These are phyloP conservation scores for Cordyceps cateniannulata DNA, from an alignment of 2,329 filamentous ascomycete genomes.

Conservation along the genomic window DNA sequence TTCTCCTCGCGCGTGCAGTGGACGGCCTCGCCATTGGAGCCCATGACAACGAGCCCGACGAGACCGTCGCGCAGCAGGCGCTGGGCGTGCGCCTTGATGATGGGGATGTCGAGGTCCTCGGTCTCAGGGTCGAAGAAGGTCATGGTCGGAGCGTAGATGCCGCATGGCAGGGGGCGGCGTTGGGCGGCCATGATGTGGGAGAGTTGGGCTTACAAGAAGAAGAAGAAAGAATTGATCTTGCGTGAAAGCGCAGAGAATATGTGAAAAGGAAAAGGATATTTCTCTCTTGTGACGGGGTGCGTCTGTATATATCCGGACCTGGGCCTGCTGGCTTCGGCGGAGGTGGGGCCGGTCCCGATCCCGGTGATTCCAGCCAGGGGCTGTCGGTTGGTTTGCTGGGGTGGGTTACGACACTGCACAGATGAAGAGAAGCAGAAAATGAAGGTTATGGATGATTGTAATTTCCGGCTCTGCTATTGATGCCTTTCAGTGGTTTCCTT, in stretches of 20 bases:
- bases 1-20: constrained; percentile 78
- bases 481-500: too few relatives aligned
- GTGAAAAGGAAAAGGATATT: neutral
- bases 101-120: constrained; percentile 75
- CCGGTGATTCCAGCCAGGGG: neutral
- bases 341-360: constrained; percentile 5
- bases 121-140: constrained; percentile 82
- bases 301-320: neutral
- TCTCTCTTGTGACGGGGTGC: neutral
- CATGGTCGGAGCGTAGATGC: constrained; percentile 85
- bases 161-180: constrained; percentile 59
- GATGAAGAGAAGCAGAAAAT: neutral
- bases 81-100: constrained; percentile 73
- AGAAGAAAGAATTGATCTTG: too few relatives aligned
- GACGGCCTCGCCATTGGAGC: constrained; percentile 84
- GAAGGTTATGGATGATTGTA: neutral
- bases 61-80: constrained; percentile 72
- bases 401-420: neutral
- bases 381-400: neutral
- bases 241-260: too few relatives aligned
- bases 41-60: constrained; percentile 78
- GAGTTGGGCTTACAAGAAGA: neutral
- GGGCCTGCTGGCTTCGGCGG: neutral
- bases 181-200: constrained; percentile 22
- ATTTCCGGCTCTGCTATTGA: too few relatives aligned